Evolutionary conservation across 352 stramenopile genomes (phyloP), one percentile per base, ranked within the genome.

Genomic region (Pythium chondricola): DNA sequence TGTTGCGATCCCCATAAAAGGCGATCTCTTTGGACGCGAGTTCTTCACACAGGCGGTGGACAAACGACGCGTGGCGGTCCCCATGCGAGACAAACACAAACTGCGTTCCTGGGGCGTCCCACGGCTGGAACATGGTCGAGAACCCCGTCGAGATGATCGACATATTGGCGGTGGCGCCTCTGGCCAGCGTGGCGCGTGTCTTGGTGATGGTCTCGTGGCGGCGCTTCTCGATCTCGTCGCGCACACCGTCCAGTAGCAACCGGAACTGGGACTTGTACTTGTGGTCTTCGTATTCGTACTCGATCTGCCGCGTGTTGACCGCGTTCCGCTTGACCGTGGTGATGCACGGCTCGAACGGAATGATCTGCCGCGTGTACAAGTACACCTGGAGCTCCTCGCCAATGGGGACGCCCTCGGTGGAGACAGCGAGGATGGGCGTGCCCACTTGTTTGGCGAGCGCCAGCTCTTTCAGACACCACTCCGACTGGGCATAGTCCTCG

Each of bases 401-500:
- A 44, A 93, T 84, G 35, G 52, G 62, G 2, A 87, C 72, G 22
- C 66, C 59, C 27, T 93, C 81, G 0, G 74, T 76, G 0, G 81
- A 93, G 2, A 93, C 65, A 11, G 78, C 81, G 8, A 93, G 43
- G 39, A 90, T 88, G 1, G 79, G 79, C 13, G 74, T 93, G 2
- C 77, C 77, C 0, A 85, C 73, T 60, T 93, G 79, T 42, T 93
- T 93, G 1, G 82, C 82, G 8, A 88, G 57, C 14, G 82, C 79
- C 16, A 93, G 45, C 40, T 93, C 79, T 41, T 93, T 93, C n/a
- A 91, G 39, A 42, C 82, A 93, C 82, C 79, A 91, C 33, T 93
- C 79, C 0, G 77, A 90, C 27, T 80, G 48, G 2, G 77, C 71
- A 26, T 91, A 93, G 45, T 91, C 76, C 46, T 91, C 79, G 0